Base-by-base conservation (phyloP, 176 grass and related monocot genomes). In the Carex pumila region DNA sequence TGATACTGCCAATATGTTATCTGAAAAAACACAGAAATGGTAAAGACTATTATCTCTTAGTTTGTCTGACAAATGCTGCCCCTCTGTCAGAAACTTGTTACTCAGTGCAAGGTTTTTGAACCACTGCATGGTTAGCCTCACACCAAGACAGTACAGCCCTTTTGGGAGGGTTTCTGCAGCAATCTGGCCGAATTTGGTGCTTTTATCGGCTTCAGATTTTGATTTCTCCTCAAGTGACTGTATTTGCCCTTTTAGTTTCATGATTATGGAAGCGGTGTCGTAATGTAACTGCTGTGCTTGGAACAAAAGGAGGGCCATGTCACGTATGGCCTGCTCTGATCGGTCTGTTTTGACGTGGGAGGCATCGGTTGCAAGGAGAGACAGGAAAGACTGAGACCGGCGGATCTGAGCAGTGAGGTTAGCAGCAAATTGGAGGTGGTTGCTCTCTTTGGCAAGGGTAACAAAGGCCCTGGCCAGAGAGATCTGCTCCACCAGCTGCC, bases 101-200 rank as follows among this genome's bases (percentile, higher is more conserved):
- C 90, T 91, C 84, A 93, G 88, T 47, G 86, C 86, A 3, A 88
- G 21, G 71, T 85, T 92, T 76, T 91, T 89, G 61, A 94, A 95
- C 96, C 96, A 99, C 77, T 95, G 93, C 69, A 85, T 94, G 41
- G 96, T 95, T 87, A 99, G 65, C 66, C 88, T 91, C 37, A 99
- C 71, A 69, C 93, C 96, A 59, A 99, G 90, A 88, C 96, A 99
- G 29, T 92, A 99, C 57, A 99, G 91, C 7, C 93, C 91, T 88
- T 99, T 99, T 1, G 96, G 96, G 49, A 99, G 93, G 79, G 92
- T 91, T 90, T 99, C 96, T 6, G 96, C 96, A 81, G 96, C 96
- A 84, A 95, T 93, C 69, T 99, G 96, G 15, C 93, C 96, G 39
- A 95, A 99, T 7, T 92, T 95, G 13, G 91, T 94, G 86, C 93